Percentiles rank a stretch among this genome's conserved stretches.
These are phyloP conservation scores for Apiospora sp. DNA, from an alignment of 2,329 filamentous ascomycete species.

Conservation along the genomic window DNA sequence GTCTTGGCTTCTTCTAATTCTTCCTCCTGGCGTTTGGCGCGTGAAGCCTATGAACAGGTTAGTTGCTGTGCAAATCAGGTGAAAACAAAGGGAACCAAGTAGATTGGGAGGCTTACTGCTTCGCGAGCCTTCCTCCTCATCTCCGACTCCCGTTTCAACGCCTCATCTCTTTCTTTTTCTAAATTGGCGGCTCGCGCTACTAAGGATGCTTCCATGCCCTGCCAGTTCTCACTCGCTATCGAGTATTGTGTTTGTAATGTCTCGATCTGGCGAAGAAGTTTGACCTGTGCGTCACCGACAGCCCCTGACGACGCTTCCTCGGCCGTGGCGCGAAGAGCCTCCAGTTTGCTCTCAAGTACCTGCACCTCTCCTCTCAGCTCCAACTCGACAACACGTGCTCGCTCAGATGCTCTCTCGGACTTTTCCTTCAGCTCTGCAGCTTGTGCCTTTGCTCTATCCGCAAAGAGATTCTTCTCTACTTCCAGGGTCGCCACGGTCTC, in stretches of 20 bases:
- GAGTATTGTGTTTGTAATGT: constrained; percentile 95
- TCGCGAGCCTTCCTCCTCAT: constrained; percentile 90
- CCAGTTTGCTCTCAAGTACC: constrained; percentile 86
- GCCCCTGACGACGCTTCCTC: constrained; percentile 89
- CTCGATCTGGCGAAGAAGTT: constrained; percentile 91
- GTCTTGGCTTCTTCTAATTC: constrained; percentile 77
- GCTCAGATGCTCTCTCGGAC: constrained; percentile 75
- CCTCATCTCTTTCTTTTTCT: constrained; percentile 92
- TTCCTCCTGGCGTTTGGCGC: constrained; percentile 76
- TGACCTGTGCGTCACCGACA: constrained; percentile 84
- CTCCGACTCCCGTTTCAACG: constrained; percentile 82
- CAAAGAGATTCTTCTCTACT: constrained; percentile 78
- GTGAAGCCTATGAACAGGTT: constrained; percentile 61
- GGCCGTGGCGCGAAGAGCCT: constrained; percentile 82
- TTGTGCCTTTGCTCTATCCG: constrained; percentile 72
- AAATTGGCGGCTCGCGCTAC: constrained; percentile 78
- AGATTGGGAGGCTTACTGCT: constrained; percentile 67
- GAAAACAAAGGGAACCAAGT: neutral
- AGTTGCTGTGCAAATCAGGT: constrained; percentile 33
- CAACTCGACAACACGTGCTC: constrained; percentile 70
- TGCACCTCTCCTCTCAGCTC: constrained; percentile 82
- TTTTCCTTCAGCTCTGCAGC: constrained; percentile 77
- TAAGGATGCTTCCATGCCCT: constrained; percentile 89
- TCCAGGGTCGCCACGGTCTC: constrained; percentile 69
- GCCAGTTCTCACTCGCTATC: constrained; percentile 96